A percentile compares a stretch with the other conserved stretches of the same genome.
These are phyloP conservation scores for Cutaneotrichosporon sp. DNA, from an alignment of 1,284 basidiomycete genomes.

Conservation along the genomic window DNA sequence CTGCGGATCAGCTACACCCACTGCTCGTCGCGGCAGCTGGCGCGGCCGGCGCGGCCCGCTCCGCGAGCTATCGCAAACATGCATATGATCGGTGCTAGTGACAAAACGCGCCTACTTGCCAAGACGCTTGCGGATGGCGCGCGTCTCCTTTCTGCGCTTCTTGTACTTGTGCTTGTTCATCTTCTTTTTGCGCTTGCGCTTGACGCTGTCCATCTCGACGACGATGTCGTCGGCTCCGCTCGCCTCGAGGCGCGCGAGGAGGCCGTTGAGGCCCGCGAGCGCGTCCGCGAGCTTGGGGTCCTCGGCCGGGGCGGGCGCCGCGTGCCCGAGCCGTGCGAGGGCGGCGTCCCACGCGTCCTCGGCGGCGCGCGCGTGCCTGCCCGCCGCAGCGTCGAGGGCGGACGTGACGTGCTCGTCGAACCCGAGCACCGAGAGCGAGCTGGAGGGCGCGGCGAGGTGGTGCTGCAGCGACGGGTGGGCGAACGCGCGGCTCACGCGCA, in stretches of 20 bases:
- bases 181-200: slow-evolving; percentile 50
- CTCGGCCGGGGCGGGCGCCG: not conserved
- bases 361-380: slow-evolving; percentile 12
- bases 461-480: slow-evolving; percentile 23
- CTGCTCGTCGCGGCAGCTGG: too few relatives aligned
- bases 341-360: slow-evolving; percentile 15
- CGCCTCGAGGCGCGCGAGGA: slow-evolving; percentile 23
- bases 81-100: slow-evolving; percentile 11
- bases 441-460: slow-evolving; percentile 15
- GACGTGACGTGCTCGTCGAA: slow-evolving; percentile 19
- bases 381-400: slow-evolving; percentile 13
- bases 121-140: slow-evolving; percentile 31
- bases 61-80: slow-evolving; percentile 11
- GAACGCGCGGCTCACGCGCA: slow-evolving; percentile 20
- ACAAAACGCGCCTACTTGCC: slow-evolving; percentile 28
- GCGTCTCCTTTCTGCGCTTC: slow-evolving; percentile 63
- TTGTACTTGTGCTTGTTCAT: slow-evolving; percentile 58
- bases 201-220: slow-evolving; percentile 39
- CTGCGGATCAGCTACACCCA: too few relatives aligned
- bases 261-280: slow-evolving; percentile 21
- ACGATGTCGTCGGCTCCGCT: slow-evolving; percentile 6
- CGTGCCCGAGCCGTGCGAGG: slow-evolving; percentile 11
- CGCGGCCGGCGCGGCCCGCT: too few relatives aligned
- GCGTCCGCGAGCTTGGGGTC: slow-evolving; percentile 18
- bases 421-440: slow-evolving; percentile 13